Conservation (phyloP, 2,329 filamentous ascomycete genomes). For the Claviceps fusiformis region DNA sequence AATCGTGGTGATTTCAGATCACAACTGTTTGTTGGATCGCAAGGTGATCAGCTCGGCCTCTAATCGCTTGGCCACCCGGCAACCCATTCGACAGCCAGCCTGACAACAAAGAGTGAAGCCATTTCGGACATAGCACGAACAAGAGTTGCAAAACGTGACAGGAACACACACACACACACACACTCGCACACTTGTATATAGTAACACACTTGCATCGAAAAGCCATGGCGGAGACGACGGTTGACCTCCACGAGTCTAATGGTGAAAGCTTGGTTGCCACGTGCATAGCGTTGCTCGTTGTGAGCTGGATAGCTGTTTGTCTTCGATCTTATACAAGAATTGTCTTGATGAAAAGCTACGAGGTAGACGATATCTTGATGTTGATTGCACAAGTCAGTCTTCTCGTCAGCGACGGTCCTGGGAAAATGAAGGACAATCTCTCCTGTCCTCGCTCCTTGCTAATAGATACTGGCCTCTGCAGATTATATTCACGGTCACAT, state of each 20-base stretch:
- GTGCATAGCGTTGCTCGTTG: constrained; percentile 21
- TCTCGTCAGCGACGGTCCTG: not conserved
- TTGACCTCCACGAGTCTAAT: constrained; percentile 26
- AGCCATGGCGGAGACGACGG: constrained; percentile 16
- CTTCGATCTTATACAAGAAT: constrained; percentile 31
- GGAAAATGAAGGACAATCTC: not conserved
- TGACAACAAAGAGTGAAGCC: not conserved
- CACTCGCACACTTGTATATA: not conserved
- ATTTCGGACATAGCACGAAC: constrained; percentile 1
- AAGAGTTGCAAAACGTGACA: not conserved
- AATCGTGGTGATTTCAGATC: not conserved
- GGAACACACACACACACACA: not conserved
- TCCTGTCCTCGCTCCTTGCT: not conserved
- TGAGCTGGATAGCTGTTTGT: constrained; percentile 29
- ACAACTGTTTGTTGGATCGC: not conserved
- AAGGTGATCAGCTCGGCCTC: not conserved
- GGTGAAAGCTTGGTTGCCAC: constrained; percentile 23
- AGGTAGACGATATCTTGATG: constrained; percentile 42
- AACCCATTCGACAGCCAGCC: not conserved
- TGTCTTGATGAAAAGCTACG: constrained; percentile 29
- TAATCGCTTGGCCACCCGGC: not conserved
- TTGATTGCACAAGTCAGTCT: constrained; percentile 29
- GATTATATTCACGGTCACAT: constrained; percentile 33
- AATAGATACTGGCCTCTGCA: constrained; percentile 10
- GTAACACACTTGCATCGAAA: not conserved